Conservation (phyloP, 345 rosid genomes). For the Erysimum cheiranthoides region DNA sequence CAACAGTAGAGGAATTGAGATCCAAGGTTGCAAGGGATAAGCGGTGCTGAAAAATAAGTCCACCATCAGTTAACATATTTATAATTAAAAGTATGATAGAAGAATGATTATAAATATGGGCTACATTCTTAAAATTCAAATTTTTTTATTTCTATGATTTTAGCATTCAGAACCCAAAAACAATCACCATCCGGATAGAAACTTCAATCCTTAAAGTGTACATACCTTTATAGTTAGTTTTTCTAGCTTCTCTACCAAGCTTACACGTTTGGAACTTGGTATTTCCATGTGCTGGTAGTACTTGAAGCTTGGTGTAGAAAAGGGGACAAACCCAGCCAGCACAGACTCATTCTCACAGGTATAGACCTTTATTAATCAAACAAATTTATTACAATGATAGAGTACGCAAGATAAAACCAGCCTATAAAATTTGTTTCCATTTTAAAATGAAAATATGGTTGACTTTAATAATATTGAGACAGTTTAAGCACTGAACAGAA, state of each 20-base stretch:
- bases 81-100: neutral
- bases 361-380: constrained; percentile 62
- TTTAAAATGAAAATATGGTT: neutral
- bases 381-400: constrained; percentile 4
- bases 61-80: constrained; percentile 20
- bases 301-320: constrained; percentile 66
- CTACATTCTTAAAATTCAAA: neutral
- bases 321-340: constrained; percentile 63
- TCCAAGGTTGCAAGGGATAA: constrained; percentile 46
- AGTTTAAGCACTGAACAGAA: constrained; percentile 7
- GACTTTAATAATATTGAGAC: neutral
- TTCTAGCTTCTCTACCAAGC: constrained; percentile 44
- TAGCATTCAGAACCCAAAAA: neutral
- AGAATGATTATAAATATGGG: neutral
- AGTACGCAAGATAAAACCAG: neutral
- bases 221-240: constrained; percentile 57
- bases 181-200: neutral
- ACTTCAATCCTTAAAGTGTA: neutral
- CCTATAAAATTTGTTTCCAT: neutral
- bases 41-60: constrained; percentile 56
- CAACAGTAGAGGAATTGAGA: constrained; percentile 45
- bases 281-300: constrained; percentile 48
- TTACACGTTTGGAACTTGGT: constrained; percentile 37
- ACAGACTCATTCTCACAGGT: constrained; percentile 69
- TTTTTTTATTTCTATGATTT: neutral